Percentiles rank a stretch among this genome's conserved stretches.
These are phyloP conservation scores for Lepidium didymum DNA, from an alignment of 345 rosid species.

Conservation along the genomic window DNA sequence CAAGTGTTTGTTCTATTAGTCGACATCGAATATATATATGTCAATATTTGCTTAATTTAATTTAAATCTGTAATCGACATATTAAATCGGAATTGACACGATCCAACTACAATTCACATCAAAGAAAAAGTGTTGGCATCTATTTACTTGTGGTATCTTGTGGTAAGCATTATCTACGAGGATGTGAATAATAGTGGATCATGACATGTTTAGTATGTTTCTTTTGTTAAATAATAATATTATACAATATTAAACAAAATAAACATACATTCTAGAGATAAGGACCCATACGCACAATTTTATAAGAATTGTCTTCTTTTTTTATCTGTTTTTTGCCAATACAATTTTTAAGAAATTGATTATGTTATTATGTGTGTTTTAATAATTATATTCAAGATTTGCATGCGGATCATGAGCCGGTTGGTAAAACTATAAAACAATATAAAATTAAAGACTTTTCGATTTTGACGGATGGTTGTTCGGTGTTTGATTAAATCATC, in stretches of 20 bases:
- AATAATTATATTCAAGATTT: not conserved
- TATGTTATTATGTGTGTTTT: too few species aligned
- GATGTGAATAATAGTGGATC: conserved; percentile 16
- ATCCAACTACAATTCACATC: conserved; percentile 8
- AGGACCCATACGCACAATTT: not conserved
- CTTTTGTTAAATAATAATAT: not conserved
- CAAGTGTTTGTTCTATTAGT: conserved; percentile 1
- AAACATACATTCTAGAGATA: not conserved
- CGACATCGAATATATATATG: not conserved
- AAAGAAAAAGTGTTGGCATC: not conserved
- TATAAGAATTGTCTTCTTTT: not conserved
- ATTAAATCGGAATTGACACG: conserved; percentile 1
- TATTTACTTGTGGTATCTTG: conserved; percentile 9
- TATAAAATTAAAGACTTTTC: not conserved
- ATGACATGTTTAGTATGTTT: conserved; percentile 19
- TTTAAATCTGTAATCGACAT: too few species aligned
- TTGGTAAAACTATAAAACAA: conserved; percentile 12
- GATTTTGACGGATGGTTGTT: conserved; percentile 14
- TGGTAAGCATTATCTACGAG: conserved; percentile 24
- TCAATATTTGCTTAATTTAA: not conserved
- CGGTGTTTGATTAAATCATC: not conserved
- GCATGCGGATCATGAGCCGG: conserved; percentile 28
- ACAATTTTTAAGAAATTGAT: too few species aligned
- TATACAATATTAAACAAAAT: not conserved
- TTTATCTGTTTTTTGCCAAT: too few species aligned